These are phyloP conservation scores for Rhodotorula babjevae DNA, from an alignment of 768 basidiomycete species.

Conservation along the genomic window DNA sequence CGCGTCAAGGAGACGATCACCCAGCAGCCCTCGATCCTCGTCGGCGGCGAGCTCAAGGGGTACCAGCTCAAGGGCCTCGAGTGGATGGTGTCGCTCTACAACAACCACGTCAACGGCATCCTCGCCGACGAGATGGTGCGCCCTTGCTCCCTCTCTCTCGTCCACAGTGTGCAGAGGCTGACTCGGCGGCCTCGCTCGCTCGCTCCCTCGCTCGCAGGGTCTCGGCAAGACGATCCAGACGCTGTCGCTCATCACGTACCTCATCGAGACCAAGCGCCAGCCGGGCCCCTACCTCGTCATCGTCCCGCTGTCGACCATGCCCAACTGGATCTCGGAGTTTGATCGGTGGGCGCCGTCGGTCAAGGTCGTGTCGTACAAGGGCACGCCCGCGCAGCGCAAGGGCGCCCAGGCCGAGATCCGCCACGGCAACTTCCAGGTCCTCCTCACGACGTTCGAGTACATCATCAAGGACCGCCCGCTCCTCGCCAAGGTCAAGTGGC, in stretches of 20 bases:
- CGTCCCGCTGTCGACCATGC: conserved; percentile 84
- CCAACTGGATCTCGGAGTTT: conserved; percentile 44
- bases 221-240: conserved; percentile 78
- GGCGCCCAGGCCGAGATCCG: conserved; percentile 55
- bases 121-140: conserved; percentile 47
- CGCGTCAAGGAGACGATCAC: conserved; percentile 78
- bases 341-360: conserved; percentile 53
- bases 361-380: conserved; percentile 87
- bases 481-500: conserved; percentile 53
- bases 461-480: conserved; percentile 44
- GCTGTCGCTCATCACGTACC: conserved; percentile 87
- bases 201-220: too few species aligned
- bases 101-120: conserved; percentile 45
- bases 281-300: conserved; percentile 81
- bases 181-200: too few species aligned
- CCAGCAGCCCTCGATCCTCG: conserved; percentile 71
- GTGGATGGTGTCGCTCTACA: conserved; percentile 45
- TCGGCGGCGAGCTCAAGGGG: conserved; percentile 76
- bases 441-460: conserved; percentile 66
- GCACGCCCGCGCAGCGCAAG: conserved; percentile 73
- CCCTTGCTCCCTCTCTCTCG: too few species aligned
- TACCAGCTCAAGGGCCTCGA: conserved; percentile 59
- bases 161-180: too few species aligned
- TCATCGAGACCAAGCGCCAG: conserved; percentile 63
- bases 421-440: conserved; percentile 41